Evolutionary conservation across 164 flowering plant species (phyloP), one percentile per base, ranked within the genome.

Genomic region (Buxus sempervirens): DNA sequence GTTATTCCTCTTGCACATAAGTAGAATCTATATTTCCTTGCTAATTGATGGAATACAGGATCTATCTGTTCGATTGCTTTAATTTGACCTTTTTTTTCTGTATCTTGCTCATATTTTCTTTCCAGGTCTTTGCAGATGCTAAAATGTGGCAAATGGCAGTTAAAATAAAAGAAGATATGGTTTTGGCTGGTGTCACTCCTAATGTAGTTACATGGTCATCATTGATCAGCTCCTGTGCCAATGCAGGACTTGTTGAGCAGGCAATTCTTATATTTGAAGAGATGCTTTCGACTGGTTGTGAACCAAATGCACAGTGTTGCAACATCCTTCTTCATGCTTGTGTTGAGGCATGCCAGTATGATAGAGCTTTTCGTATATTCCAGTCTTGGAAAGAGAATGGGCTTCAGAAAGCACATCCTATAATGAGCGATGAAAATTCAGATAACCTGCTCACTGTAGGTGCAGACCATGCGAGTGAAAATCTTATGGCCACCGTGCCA

Each of bases 81-180:
- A 1, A 18, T 49, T 24, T 26, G 42, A 21, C 8, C 42, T 27
- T 38, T 26, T 23, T 5, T 26, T 20, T n/a, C 48, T 28, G 48
- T 45, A 23, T 55, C 62, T 56, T 18, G 32, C 54, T 51, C 18
- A 67, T 23, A 27, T 21, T 18, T 45, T 56, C 42, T 22, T 64
- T 67, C 54, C 84, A 93, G 98, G 89, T 83, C 51, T 82, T 93
- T 82, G 90, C 97, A 68, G 97, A 91, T 85, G 92, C 94, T 66
- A 91, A 82, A 79, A 65, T 88, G 85, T 93, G 94, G 96, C 80
- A 84, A 80, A 79, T 83, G 94, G 98, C 98, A 42, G 75, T 90
- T 21, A 79, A 79, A 76, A 75, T 89, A 65, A 93, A 93, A 82
- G 86, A 91, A 48, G 94, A 93, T 67, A 90, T 93, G 98, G 67